phyloP scores from a whole-genome alignment of 2,329 filamentous ascomycete species.

The Aspergillus sp. region DNA sequence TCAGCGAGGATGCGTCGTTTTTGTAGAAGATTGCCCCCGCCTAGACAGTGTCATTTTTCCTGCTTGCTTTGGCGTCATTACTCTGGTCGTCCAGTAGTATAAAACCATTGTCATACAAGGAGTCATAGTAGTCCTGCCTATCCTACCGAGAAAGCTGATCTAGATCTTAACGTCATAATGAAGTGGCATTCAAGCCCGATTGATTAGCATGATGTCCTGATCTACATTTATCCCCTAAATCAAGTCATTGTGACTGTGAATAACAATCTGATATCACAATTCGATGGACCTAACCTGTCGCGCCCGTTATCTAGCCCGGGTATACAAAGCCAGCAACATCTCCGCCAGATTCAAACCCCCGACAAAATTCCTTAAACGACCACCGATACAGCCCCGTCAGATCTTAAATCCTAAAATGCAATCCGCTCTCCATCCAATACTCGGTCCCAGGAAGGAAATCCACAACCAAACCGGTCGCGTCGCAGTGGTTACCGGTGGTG shows the following conservation, averaged over 20 bases:
- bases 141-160: background rate
- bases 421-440: conserved; percentile 33
- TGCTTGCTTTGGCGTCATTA: background rate
- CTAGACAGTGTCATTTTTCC: background rate
- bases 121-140: background rate
- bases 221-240: background rate
- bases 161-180: conserved; percentile 3
- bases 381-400: background rate
- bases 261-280: background rate
- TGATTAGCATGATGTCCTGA: background rate
- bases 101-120: background rate
- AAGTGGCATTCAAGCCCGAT: background rate
- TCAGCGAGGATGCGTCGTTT: conserved; percentile 2
- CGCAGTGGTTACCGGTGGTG: conserved; percentile 42
- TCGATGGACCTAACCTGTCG: background rate
- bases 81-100: background rate
- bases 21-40: background rate
- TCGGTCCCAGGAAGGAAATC: conserved; percentile 39
- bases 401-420: conserved; percentile 1
- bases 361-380: too few species aligned
- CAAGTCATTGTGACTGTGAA: background rate
- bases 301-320: background rate
- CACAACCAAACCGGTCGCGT: conserved; percentile 37
- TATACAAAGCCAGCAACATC: background rate
- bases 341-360: too few species aligned